Percentiles rank a stretch among this genome's conserved stretches.
Evolutionary conservation across 2,329 filamentous ascomycete species (phyloP).

Genomic region (Penicillium aurantiogriseum): DNA sequence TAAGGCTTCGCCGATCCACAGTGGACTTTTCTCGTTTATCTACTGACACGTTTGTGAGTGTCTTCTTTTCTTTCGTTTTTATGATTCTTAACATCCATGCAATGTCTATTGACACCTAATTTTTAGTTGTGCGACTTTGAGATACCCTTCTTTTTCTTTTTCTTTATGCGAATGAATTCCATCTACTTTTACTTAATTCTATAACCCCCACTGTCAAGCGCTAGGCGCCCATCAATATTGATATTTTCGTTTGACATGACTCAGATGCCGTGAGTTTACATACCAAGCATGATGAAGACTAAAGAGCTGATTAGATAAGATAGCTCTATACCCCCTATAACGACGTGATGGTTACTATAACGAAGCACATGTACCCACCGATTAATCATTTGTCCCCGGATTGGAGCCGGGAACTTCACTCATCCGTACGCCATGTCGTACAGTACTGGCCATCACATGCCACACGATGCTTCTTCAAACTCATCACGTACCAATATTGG

Average conservation of each 20-base stretch:
- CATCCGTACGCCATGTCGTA: slow-evolving; percentile 38
- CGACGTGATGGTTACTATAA: slow-evolving; percentile 34
- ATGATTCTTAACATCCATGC: slow-evolving; percentile 8
- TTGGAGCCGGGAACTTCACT: slow-evolving; percentile 27
- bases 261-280: neutral
- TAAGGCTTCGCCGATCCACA: slow-evolving; percentile 21
- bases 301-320: slow-evolving; percentile 1
- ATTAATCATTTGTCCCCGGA: slow-evolving; percentile 28
- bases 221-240: slow-evolving; percentile 2
- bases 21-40: slow-evolving; percentile 22
- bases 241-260: slow-evolving; percentile 5
- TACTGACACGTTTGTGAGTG: slow-evolving; percentile 18
- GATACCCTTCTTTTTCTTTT: slow-evolving; percentile 5
- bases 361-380: slow-evolving; percentile 21
- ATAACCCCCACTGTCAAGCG: slow-evolving; percentile 1
- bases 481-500: slow-evolving; percentile 21
- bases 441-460: slow-evolving; percentile 33
- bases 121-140: slow-evolving; percentile 11
- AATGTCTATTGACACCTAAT: slow-evolving; percentile 10
- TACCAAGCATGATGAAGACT: neutral
- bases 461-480: slow-evolving; percentile 28
- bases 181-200: slow-evolving; percentile 5
- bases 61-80: slow-evolving; percentile 4
- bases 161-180: neutral
- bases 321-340: slow-evolving; percentile 1